Conservation (phyloP, 495 filamentous ascomycete genomes). For the Daldinia vernicosa region DNA sequence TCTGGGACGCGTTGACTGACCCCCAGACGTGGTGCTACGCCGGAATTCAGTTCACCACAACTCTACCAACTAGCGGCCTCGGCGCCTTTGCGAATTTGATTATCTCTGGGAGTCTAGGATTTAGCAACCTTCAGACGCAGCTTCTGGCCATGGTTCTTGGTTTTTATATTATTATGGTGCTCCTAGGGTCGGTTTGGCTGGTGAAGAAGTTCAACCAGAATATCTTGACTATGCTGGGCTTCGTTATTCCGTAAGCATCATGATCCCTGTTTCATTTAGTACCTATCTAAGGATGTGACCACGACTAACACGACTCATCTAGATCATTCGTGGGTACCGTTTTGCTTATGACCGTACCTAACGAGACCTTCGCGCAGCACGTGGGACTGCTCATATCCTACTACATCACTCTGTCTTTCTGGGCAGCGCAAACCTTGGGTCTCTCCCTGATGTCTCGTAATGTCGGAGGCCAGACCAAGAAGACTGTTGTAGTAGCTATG, state of each 20-base stretch:
- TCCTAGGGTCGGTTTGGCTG: conserved; percentile 69
- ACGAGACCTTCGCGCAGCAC: conserved; percentile 54
- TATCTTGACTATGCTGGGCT: conserved; percentile 68
- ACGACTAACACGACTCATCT: conserved; percentile 1
- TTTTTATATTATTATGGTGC: conserved; percentile 72
- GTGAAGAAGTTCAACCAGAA: conserved; percentile 72
- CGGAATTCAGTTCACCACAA: conserved; percentile 71
- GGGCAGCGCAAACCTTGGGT: conserved; percentile 64
- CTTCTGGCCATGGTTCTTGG: conserved; percentile 75
- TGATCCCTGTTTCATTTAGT: conserved; percentile 34
- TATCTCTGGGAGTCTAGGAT: conserved; percentile 60
- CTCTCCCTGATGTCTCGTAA: conserved; percentile 63
- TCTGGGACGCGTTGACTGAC: conserved; percentile 58
- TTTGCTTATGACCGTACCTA: conserved; percentile 61
- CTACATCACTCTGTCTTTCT: conserved; percentile 66
- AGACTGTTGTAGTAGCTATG: conserved; percentile 55
- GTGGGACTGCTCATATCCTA: conserved; percentile 64
- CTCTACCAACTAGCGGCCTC: conserved; percentile 71
- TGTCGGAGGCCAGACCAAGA: conserved; percentile 65
- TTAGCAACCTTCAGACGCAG: conserved; percentile 62
- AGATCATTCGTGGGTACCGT: conserved; percentile 66
- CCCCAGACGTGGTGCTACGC: conserved; percentile 60
- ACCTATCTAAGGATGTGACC: not conserved
- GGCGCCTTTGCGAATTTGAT: conserved; percentile 74
- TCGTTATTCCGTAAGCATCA: conserved; percentile 67